Base-by-base conservation (phyloP, 176 grass and related monocot genomes). In the Juncus inflexus region DNA sequence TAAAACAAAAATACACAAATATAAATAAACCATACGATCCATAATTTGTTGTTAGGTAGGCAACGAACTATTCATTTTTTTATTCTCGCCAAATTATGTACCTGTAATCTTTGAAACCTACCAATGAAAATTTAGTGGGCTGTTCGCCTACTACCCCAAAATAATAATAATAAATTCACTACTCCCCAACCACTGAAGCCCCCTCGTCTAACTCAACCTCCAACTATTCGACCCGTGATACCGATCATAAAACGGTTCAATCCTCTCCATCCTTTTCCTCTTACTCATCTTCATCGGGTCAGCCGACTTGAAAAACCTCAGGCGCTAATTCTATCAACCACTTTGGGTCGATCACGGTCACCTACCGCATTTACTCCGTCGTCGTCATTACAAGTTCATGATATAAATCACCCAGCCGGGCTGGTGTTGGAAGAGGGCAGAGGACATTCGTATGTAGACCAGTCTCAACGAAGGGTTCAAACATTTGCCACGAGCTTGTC, bases 221-320 rank as follows among this genome's bases (percentile, higher is more conserved):
- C 90, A 95, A 3, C 86, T 90, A 64, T 95, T 95, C 3, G 90
- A 86, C 65, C 90, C 90, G 10, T 95, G 83, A 55, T 90, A 95
- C 37, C 86, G 80, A 53, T 95, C 86, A 9, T 95, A 95, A 3
- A 95, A 76, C 14, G 90, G 90, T 36, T 95, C 90, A 1, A 95
- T 95, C 50, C 90, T 88, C 67, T 95, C 90, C 57, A 90, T 86
- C 5, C 91, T 56, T 69, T 91, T 86, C 4, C 90, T 58, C 58
- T 95, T 95, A 75, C 90, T 95, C 90, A 95, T 87, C 37, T 87
- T 95, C 19, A 83, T 82, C 4, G 90, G 86, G 64, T 95, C 90
- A 0, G 86, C 65, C 1, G 75, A 67, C 72, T 90, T 95, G 72
- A 74, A 95, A 56, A 95, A 90, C 68, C 86, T 90, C 4, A 28